Percentiles rank a stretch among this genome's conserved stretches.
phyloP scores from a whole-genome alignment of 768 basidiomycete genomes.

The Kwoniella sp. region DNA sequence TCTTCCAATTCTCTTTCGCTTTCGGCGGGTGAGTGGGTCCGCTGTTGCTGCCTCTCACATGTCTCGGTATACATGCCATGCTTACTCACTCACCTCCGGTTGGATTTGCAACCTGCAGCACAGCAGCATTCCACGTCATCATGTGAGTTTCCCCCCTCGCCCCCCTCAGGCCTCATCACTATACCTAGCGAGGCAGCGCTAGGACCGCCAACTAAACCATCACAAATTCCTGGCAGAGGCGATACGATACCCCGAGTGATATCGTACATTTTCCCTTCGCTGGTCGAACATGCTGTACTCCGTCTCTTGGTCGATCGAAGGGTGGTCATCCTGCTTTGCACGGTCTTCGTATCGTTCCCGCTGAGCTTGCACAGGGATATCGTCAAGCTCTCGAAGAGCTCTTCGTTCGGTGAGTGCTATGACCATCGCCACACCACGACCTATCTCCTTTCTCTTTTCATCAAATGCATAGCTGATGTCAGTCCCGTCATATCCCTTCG shows the following conservation, averaged over 20 bases:
- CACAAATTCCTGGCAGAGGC: constrained; percentile 59
- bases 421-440: neutral
- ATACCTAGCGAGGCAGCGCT: too few relatives aligned
- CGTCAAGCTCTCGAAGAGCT: constrained; percentile 91
- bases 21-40: constrained; percentile 70
- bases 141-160: constrained; percentile 60
- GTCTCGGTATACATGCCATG: too few relatives aligned
- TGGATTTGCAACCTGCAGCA: too few relatives aligned
- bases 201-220: neutral
- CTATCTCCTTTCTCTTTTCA: neutral
- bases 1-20: constrained; percentile 97
- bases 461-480: neutral
- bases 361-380: constrained; percentile 96
- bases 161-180: neutral
- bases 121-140: constrained; percentile 98
- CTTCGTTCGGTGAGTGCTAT: constrained; percentile 75
- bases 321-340: constrained; percentile 85
- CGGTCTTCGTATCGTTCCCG: constrained; percentile 86
- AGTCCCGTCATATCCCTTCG: neutral
- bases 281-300: constrained; percentile 69
- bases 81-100: too few relatives aligned
- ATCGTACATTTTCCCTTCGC: constrained; percentile 74
- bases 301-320: constrained; percentile 79
- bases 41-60: neutral
- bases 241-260: constrained; percentile 97